phyloP scores from a whole-genome alignment of 78 protist genomes.

The Bodo saltans region DNA sequence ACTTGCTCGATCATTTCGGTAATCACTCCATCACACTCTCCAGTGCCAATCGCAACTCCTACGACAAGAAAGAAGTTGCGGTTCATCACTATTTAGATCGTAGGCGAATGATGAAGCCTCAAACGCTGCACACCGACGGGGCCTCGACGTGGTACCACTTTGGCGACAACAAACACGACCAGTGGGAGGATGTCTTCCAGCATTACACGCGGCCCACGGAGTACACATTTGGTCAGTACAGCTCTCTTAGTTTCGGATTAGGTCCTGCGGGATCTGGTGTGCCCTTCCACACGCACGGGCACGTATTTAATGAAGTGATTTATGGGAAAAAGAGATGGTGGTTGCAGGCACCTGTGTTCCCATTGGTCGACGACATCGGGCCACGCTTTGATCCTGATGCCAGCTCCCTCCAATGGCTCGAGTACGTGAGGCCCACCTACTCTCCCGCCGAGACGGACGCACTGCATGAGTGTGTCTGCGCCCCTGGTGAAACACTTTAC shows the following conservation, averaged over 20 bases:
- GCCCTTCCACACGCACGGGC: constrained; percentile 51
- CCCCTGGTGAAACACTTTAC: background rate
- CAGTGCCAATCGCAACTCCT: constrained; percentile 15
- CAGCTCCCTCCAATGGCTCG: constrained; percentile 25
- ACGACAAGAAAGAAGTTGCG: background rate
- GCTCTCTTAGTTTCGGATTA: constrained; percentile 23
- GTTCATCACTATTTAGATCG: background rate
- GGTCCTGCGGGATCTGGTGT: constrained; percentile 38
- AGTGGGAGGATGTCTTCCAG: constrained; percentile 10
- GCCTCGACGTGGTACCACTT: background rate
- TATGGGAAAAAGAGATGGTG: constrained; percentile 47
- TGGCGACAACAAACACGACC: background rate
- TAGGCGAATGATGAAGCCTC: background rate
- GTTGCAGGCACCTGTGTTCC: constrained; percentile 19
- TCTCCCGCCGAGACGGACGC: background rate
- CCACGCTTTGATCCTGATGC: constrained; percentile 36
- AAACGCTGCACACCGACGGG: background rate
- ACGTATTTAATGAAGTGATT: constrained; percentile 39
- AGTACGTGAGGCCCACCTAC: constrained; percentile 4
- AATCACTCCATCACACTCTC: background rate
- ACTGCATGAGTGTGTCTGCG: background rate
- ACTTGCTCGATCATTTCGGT: background rate
- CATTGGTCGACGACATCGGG: too few relatives aligned
- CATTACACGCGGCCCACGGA: background rate
- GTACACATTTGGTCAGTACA: background rate